A percentile compares a stretch with the other conserved stretches of the same genome.
Conservation (phyloP, 495 filamentous ascomycete species). For the Apodospora peruviana region DNA sequence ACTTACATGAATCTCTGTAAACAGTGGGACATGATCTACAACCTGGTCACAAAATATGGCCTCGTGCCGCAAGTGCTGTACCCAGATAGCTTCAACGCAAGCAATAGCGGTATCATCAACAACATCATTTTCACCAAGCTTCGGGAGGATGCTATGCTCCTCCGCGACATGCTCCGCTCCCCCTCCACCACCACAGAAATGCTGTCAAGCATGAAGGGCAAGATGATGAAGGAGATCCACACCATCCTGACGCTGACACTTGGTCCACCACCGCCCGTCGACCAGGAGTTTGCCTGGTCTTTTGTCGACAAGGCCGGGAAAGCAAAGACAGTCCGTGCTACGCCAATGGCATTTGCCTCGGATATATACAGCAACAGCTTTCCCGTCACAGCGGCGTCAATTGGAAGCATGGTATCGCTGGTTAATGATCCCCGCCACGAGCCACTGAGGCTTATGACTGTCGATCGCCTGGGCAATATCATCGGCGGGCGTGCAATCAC, state of each 20-base stretch:
- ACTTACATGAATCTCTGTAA: no score
- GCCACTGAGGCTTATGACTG: constrained; percentile 64
- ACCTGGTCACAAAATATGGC: constrained; percentile 79
- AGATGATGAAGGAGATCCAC: constrained; percentile 73
- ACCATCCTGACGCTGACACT: constrained; percentile 71
- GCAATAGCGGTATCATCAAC: constrained; percentile 63
- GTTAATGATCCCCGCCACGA: constrained; percentile 79
- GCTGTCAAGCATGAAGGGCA: constrained; percentile 53
- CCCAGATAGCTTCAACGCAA: constrained; percentile 72
- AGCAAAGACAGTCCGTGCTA: constrained; percentile 52
- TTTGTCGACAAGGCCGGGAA: constrained; percentile 64
- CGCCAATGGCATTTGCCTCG: constrained; percentile 60
- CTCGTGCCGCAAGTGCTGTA: constrained; percentile 74
- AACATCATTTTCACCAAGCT: constrained; percentile 76
- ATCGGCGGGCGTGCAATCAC: constrained; percentile 62
- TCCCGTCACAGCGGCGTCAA: constrained; percentile 47
- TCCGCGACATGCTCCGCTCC: constrained; percentile 48
- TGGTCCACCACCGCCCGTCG: constrained; percentile 65
- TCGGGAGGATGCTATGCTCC: constrained; percentile 68
- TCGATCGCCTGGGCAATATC: constrained; percentile 73
- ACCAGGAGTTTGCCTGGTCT: constrained; percentile 67
- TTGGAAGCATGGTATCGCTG: constrained; percentile 63
- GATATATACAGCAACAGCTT: constrained; percentile 44
- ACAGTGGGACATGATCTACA: constrained; percentile 91
- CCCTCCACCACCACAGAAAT: constrained; percentile 17